Base-by-base conservation (phyloP, 2,329 filamentous ascomycete genomes). In the Ceratocystis diversiconidia region DNA sequence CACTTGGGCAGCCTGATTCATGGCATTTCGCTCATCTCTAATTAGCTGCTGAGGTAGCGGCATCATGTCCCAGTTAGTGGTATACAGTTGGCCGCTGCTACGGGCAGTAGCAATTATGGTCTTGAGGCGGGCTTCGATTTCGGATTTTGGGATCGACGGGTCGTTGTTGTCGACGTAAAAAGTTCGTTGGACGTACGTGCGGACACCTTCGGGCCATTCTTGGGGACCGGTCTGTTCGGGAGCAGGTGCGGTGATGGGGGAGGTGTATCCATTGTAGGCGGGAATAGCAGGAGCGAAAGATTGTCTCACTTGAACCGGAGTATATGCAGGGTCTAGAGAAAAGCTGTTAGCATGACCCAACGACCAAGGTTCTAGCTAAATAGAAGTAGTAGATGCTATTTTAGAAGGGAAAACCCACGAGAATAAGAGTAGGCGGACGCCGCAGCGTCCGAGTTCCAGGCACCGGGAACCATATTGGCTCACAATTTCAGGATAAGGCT, bases 21-120 rank as follows among this genome's bases (percentile, higher is more conserved):
- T 70, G 55, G 5, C 28, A 19, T 36, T 30, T n/a, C 84, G 87
- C 74, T 91, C 89, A 70, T 83, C 82, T 73, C 82, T 83, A 69
- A 96, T 86, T 75, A 96, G 80, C 69, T 89, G 80, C 75, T 97
- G 92, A 5, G 94, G 94, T 15, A 96, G 79, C 52, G 89, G 89
- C 78, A 95, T 83, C 30, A 78, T 81, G 69, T 88, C 83, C 94
- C 94, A 99, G 77, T 96, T 83, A 73, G 89, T 85, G 30, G 80
- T 80, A 72, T 87, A 80, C 72, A 96, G 82, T 65, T 82, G 82
- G 70, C 87, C 83, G 70, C 78, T 82, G 71, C 92, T 87, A 70
- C 90, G 91, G 69, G 90, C 90, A 65, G 85, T 80, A 68, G 87
- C 89, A 73, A 99, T 96, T 70, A 91, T 87, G 68, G 86, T 79